phyloP scores from a whole-genome alignment of 2,329 filamentous ascomycete species.

The Seiridium unicorne region DNA sequence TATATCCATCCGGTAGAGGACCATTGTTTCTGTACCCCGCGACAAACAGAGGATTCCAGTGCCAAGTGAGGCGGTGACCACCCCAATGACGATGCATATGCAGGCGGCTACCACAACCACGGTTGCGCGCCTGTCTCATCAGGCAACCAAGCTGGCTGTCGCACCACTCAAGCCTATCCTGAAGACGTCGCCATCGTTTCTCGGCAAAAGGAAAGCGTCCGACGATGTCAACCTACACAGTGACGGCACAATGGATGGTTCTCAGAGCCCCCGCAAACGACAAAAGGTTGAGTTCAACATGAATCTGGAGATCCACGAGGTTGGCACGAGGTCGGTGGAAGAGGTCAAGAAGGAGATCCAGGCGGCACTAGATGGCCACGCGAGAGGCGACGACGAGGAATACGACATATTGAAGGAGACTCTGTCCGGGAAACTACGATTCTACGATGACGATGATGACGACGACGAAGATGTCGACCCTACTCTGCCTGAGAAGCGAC shows the following conservation, averaged over 20 bases:
- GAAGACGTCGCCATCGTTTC: conserved; percentile 43
- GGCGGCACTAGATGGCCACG: conserved; percentile 55
- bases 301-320: conserved; percentile 55
- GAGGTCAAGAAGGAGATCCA: conserved; percentile 55
- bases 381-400: conserved; percentile 55
- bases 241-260: conserved; percentile 28
- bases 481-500: conserved; percentile 24
- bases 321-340: conserved; percentile 50
- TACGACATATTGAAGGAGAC: conserved; percentile 62
- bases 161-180: conserved; percentile 54
- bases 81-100: conserved; percentile 12
- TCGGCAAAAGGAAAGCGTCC: conserved; percentile 38
- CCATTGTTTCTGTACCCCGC: too few species aligned
- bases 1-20: too few species aligned
- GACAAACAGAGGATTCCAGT: too few species aligned
- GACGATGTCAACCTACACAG: conserved; percentile 42
- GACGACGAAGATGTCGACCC: conserved; percentile 46
- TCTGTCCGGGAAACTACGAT: conserved; percentile 49
- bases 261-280: conserved; percentile 49
- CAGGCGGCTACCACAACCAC: conserved; percentile 18
- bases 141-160: conserved; percentile 26
- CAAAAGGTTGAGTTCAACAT: conserved; percentile 60
- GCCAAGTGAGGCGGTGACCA: background rate
- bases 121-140: conserved; percentile 20
- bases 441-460: conserved; percentile 34